Evolutionary conservation across 345 rosid species (phyloP).

Genomic region (Gossypium sturtianum): DNA sequence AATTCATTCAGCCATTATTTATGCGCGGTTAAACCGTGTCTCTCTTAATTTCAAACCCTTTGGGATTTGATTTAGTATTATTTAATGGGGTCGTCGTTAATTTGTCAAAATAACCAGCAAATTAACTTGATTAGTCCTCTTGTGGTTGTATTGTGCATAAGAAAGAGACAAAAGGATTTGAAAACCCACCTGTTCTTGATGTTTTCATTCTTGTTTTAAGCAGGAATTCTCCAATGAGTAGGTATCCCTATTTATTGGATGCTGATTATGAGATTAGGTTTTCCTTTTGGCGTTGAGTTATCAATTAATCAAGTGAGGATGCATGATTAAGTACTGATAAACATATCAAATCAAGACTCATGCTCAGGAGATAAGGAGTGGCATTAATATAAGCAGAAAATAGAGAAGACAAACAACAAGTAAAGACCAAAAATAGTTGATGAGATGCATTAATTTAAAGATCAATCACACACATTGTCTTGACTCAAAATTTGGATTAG

Average conservation of each 20-base stretch:
- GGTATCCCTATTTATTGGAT: background rate
- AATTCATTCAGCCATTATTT: background rate
- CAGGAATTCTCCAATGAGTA: background rate
- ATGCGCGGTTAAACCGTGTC: background rate
- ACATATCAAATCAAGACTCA: background rate
- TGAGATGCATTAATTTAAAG: background rate
- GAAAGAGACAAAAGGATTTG: background rate
- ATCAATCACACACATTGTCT: conserved; percentile 12
- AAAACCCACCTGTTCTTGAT: background rate
- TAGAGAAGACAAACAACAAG: background rate
- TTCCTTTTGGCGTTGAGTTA: background rate
- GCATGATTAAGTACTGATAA: background rate
- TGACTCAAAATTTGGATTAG: background rate
- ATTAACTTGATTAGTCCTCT: background rate
- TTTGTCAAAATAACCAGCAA: conserved; percentile 8
- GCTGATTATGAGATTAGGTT: background rate
- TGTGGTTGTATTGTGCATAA: background rate
- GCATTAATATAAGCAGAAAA: background rate
- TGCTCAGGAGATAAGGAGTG: background rate
- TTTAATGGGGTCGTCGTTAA: background rate
- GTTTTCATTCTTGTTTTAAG: conserved; percentile 7
- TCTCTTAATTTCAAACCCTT: conserved; percentile 25
- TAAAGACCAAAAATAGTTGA: conserved; percentile 1
- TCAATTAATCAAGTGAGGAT: background rate
- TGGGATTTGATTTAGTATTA: background rate